A percentile compares a stretch with the other conserved stretches of the same genome.
Conservation (phyloP, 2,329 filamentous ascomycete genomes). For the Aspergillus felis region DNA sequence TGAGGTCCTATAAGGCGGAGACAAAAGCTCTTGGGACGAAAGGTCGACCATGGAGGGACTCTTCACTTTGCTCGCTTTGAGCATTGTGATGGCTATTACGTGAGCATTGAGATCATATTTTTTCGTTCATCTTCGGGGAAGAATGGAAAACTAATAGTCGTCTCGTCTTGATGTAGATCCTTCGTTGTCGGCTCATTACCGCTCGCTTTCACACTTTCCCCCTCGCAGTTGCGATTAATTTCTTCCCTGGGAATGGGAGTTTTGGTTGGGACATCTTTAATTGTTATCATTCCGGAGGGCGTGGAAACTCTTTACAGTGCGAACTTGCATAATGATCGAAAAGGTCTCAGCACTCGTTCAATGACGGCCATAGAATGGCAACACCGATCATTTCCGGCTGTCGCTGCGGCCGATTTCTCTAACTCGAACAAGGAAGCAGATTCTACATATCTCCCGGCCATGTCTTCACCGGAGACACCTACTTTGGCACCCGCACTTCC, state of each 20-base stretch:
- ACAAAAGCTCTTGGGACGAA: constrained; percentile 21
- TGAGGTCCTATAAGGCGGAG: constrained; percentile 23
- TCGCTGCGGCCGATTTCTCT: constrained; percentile 7
- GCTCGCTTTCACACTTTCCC: constrained; percentile 80
- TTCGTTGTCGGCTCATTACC: constrained; percentile 90
- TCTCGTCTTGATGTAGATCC: constrained; percentile 57
- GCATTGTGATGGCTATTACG: constrained; percentile 63
- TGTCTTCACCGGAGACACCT: neutral
- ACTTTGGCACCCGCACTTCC: neutral
- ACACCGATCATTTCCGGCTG: constrained; percentile 17
- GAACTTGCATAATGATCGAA: constrained; percentile 27
- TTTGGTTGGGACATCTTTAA: constrained; percentile 87
- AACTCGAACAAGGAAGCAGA: neutral
- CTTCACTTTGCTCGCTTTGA: constrained; percentile 61
- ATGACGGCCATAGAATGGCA: constrained; percentile 27
- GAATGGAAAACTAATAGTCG: constrained; percentile 9
- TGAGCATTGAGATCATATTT: constrained; percentile 35
- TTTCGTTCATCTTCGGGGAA: neutral
- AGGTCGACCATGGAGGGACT: constrained; percentile 57
- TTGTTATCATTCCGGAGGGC: constrained; percentile 96
- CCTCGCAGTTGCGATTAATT: constrained; percentile 81
- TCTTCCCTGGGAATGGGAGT: constrained; percentile 92
- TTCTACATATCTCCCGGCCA: neutral
- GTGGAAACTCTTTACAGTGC: constrained; percentile 80
- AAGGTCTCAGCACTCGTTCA: constrained; percentile 28